phyloP scores from a whole-genome alignment of 768 basidiomycete genomes.

The Collybiopsis luxurians region DNA sequence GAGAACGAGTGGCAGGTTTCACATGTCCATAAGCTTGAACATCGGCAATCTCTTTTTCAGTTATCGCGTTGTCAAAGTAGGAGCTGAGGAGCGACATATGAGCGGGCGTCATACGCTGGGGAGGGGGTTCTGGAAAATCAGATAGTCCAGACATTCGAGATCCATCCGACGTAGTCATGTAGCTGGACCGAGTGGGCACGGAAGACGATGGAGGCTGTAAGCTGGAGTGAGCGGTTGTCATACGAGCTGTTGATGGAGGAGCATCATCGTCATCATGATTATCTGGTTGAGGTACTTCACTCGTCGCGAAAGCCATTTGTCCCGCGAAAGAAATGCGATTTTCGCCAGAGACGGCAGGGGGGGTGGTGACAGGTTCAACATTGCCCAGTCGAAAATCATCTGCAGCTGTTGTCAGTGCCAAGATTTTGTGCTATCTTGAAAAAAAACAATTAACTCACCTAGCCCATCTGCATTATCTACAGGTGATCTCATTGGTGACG shows the following conservation, averaged over 20 bases:
- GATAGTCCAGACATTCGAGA: slow-evolving; percentile 72
- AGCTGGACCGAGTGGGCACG: slow-evolving; percentile 47
- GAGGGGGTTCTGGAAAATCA: slow-evolving; percentile 68
- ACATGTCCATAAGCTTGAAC: slow-evolving; percentile 8
- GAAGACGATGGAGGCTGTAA: slow-evolving; percentile 30
- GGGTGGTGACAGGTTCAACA: slow-evolving; percentile 50
- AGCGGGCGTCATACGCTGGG: slow-evolving; percentile 21
- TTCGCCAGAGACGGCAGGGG: slow-evolving; percentile 37
- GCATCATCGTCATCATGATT: slow-evolving; percentile 5
- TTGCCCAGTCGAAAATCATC: slow-evolving; percentile 48
- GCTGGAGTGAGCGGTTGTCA: slow-evolving; percentile 18
- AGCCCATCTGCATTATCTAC: slow-evolving; percentile 37
- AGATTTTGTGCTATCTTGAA: background rate
- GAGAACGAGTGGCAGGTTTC: slow-evolving; percentile 3
- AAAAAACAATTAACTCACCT: slow-evolving; percentile 33
- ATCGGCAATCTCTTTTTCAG: slow-evolving; percentile 13
- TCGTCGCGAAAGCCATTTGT: slow-evolving; percentile 27
- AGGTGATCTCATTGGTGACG: slow-evolving; percentile 32
- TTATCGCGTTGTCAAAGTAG: slow-evolving; percentile 34
- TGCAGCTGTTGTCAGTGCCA: slow-evolving; percentile 18
- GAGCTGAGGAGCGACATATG: slow-evolving; percentile 43
- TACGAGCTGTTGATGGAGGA: slow-evolving; percentile 12
- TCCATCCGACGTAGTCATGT: slow-evolving; percentile 54
- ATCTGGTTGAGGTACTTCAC: slow-evolving; percentile 8
- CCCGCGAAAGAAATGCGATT: slow-evolving; percentile 39